Percentiles rank a stretch among this genome's conserved stretches.
These are phyloP conservation scores for Kandelia obovata DNA, from an alignment of 345 rosid genomes.

Conservation along the genomic window DNA sequence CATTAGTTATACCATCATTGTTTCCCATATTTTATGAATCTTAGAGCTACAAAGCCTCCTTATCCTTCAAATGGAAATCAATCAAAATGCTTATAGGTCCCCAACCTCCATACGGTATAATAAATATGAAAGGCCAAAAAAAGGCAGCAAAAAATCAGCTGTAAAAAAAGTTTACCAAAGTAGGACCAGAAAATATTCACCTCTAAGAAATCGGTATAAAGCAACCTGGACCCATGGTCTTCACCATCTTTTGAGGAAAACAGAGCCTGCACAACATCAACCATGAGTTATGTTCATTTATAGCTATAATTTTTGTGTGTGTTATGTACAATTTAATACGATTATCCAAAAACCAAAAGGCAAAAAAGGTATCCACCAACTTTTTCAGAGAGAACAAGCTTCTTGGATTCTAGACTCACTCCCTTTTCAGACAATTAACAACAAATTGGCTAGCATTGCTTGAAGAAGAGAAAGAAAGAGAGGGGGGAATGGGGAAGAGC, in stretches of 20 bases:
- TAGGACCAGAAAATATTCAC: slow-evolving; percentile 31
- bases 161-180: not conserved
- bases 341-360: too few relatives aligned
- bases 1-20: not conserved
- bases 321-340: too few relatives aligned
- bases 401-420: not conserved
- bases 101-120: not conserved
- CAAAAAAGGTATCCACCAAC: not conserved
- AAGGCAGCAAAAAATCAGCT: not conserved
- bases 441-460: not conserved
- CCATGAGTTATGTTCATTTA: not conserved
- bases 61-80: not conserved
- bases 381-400: not conserved
- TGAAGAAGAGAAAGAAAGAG: not conserved
- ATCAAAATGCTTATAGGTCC: not conserved
- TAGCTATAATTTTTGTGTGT: too few relatives aligned
- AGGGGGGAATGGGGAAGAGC: not conserved
- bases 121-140: not conserved
- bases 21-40: not conserved
- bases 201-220: slow-evolving; percentile 69
- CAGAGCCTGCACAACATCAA: slow-evolving; percentile 38
- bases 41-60: not conserved
- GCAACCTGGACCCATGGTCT: slow-evolving; percentile 39
- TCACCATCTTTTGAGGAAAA: slow-evolving; percentile 44
- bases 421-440: not conserved